Evolutionary conservation across 2,329 filamentous ascomycete species (phyloP).

Genomic region (Didymella pinodella): DNA sequence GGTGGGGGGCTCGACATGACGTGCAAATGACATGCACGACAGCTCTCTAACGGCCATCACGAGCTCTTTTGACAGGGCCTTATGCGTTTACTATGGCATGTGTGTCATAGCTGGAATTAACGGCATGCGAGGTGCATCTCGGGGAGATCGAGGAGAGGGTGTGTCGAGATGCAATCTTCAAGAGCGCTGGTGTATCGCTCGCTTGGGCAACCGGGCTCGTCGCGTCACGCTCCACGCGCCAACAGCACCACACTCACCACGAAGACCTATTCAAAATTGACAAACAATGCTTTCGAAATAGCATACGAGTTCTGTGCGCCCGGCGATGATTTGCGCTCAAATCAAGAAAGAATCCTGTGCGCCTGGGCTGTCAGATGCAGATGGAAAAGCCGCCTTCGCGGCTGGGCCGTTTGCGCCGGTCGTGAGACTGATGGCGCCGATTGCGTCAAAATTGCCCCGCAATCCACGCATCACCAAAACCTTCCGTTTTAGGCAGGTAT

Average conservation of each 20-base stretch:
- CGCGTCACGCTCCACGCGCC: slow-evolving; percentile 3
- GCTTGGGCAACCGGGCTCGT: slow-evolving; percentile 4
- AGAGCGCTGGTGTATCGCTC: not conserved
- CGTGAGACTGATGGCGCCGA: slow-evolving; percentile 5
- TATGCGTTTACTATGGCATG: not conserved
- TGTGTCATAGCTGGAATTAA: slow-evolving; percentile 5
- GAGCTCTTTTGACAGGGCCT: not conserved
- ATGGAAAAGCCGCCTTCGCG: not conserved
- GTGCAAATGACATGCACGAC: slow-evolving; percentile 15
- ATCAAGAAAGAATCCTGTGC: not conserved
- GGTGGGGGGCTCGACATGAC: slow-evolving; percentile 9
- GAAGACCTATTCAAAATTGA: not conserved
- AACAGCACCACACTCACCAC: slow-evolving; percentile 6
- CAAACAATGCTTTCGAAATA: not conserved
- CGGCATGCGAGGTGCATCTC: not conserved
- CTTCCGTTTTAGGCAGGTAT: slow-evolving; percentile 4
- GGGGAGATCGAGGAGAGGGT: not conserved
- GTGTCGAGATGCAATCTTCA: not conserved
- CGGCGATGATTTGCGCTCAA: not conserved
- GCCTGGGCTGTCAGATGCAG: not conserved
- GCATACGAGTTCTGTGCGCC: not conserved
- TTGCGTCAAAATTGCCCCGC: slow-evolving; percentile 11
- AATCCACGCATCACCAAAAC: slow-evolving; percentile 4
- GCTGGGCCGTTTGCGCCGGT: not conserved
- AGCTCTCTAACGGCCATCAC: not conserved